These are phyloP conservation scores for Stephanodiscus triporus DNA, from an alignment of 108 stramenopile genomes.

Conservation along the genomic window DNA sequence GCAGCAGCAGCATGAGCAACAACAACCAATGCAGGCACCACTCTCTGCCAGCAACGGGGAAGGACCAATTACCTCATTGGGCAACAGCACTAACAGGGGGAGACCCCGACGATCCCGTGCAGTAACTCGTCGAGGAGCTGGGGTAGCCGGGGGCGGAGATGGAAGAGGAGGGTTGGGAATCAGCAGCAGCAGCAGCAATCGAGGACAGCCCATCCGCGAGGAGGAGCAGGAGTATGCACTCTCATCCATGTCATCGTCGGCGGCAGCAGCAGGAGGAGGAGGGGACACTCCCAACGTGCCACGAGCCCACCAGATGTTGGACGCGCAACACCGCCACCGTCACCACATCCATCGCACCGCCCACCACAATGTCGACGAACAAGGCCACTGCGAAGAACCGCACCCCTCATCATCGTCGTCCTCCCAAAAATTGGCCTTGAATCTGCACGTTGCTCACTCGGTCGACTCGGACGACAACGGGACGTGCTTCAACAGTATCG, in stretches of 20 bases:
- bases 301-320: background rate
- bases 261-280: background rate
- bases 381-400: background rate
- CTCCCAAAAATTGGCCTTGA: slow-evolving; percentile 14
- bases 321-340: background rate
- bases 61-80: background rate
- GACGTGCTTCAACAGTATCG: slow-evolving; percentile 48
- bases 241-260: background rate
- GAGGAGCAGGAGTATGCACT: slow-evolving; percentile 43
- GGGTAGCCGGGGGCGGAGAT: background rate
- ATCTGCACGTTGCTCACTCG: slow-evolving; percentile 15
- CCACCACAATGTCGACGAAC: slow-evolving; percentile 1
- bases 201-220: slow-evolving; percentile 66
- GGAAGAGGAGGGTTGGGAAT: slow-evolving; percentile 50
- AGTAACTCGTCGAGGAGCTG: slow-evolving; percentile 8
- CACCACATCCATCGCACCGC: background rate
- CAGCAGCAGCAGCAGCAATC: slow-evolving; percentile 71
- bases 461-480: slow-evolving; percentile 44
- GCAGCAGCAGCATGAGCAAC: slow-evolving; percentile 2
- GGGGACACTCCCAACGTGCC: background rate
- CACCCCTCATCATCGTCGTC: background rate
- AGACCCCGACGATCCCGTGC: slow-evolving; percentile 54
- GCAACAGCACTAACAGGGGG: slow-evolving; percentile 24
- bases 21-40: background rate
- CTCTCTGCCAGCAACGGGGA: slow-evolving; percentile 1